Evolutionary conservation across 805 yeast species (phyloP), one percentile per base, ranked within the genome.

Genomic region (Wickerhamomyces rabaulensis): DNA sequence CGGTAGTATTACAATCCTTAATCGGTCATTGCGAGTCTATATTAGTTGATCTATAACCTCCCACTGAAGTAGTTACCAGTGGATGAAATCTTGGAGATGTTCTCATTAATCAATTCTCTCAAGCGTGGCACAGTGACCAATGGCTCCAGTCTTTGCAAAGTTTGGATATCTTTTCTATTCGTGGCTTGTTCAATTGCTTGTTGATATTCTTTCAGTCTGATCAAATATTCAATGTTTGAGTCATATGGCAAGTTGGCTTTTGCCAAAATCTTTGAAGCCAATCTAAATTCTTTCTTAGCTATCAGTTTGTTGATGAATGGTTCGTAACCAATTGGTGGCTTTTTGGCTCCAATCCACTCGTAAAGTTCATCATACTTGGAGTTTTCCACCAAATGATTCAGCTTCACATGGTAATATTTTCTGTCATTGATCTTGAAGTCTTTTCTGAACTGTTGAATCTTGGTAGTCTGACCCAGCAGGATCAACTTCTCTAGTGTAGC

Each of bases 321-420:
- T 49, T 72, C 74, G 49, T 82, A 83, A 0, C 92, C 90, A 38
- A 89, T 85, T 0, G 87, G 85, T 0, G 94, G 79, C 50, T 78
- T 82, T 40, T 68, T 71, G 9, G 63, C 59, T 3, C 66, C 69
- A 0, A 82, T 76, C 55, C 80, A 75, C 26, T 76, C 74, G 52
- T 71, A 74, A 26, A 87, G 60, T 35, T 76, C 79, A 17, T 77
- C 80, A 67, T 79, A 83, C 39, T 78, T 76, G 2, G 71, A 56
- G 6, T 69, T 62, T 0, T 67, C 63, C 2, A 79, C 69, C 27
- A 76, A 67, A 1, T 71, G 70, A 15, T 75, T 72, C 22, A 86
- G 61, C 27, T 78, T 75, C 15, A 77, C 62, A 63, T 76, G 75
- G 62, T 82, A 77, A 49, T 73, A 73, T 49, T 82, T 80, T 46